Base-by-base conservation (phyloP, 208 protist species). In the Wallacemonas sp. region DNA sequence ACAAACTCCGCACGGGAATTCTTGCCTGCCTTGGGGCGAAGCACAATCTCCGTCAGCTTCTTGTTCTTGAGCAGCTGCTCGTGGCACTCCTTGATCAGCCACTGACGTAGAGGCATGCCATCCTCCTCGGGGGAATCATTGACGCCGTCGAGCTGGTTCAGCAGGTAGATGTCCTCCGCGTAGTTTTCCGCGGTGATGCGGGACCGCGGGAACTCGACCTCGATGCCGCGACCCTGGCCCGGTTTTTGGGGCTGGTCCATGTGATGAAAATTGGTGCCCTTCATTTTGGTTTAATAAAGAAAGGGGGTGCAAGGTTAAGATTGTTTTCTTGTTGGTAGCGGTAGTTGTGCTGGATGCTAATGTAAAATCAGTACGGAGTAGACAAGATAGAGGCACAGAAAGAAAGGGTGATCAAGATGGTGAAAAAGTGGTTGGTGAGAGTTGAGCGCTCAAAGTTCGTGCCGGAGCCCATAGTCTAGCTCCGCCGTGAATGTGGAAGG, bases 41-140 rank as follows among this genome's bases (percentile, higher is more conserved):
- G 22, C 0, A 65, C 2, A 8, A 93, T 62, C 54, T 84, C 72
- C 38, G 75, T 76, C 45, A 70, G 59, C 36, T 80, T 84, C 25
- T 74, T 79, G 45, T 91, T 76, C 65, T 88, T 86, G 18, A 57
- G 14, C 20, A 91, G 64, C 11, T 82, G 61, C 3, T 73, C 61
- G 69, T 90, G 87, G 0, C 70, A 67, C 63, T 84, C 54, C 29
- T 74, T 71, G 12, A 93, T 74, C 31, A 93, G 63, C 87, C 87
- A 93, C 84, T 84, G 25, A 45, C 87, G 87, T 44, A 93, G 82
- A 18, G 87, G 87, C 41, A 93, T 70, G 26, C 82, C 82, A 28
- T 93, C 84, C 80, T 93, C 83, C 44, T 33, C 52, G 25, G 87
- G 87, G 54, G 74, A 75, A 72, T 93, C 87, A 50, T 90, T 83